Evolutionary conservation across 768 basidiomycete genomes (phyloP).

Genomic region (Boletus rubescentipes): DNA sequence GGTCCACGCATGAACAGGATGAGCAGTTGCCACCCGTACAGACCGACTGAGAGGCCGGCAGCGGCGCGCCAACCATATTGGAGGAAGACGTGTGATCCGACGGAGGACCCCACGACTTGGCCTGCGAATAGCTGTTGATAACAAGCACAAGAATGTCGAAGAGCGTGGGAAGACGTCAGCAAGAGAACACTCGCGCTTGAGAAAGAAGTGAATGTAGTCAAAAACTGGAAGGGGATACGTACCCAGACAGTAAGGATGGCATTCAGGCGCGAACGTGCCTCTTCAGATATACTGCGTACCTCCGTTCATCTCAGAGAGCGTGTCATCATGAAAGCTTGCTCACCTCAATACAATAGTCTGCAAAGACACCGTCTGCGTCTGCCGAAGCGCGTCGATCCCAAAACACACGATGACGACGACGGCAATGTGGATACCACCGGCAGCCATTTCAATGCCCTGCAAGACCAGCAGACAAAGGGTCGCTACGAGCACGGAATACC

Average conservation of each 20-base stretch:
- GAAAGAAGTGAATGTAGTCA: neutral
- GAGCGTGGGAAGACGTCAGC: neutral
- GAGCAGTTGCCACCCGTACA: conserved; percentile 34
- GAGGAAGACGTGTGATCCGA: conserved; percentile 43
- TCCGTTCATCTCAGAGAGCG: neutral
- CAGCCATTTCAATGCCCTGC: conserved; percentile 36
- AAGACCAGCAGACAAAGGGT: conserved; percentile 29
- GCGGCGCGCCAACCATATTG: conserved; percentile 39
- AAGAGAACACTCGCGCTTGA: neutral
- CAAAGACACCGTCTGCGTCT: conserved; percentile 39
- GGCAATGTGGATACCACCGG: conserved; percentile 37
- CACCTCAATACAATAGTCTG: conserved; percentile 28
- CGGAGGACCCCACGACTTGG: conserved; percentile 45
- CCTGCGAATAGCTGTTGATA: conserved; percentile 32
- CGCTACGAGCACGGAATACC: conserved; percentile 41
- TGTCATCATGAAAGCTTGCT: neutral
- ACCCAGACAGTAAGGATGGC: conserved; percentile 30
- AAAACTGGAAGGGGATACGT: conserved; percentile 1
- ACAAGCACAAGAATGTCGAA: neutral
- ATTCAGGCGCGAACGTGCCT: conserved; percentile 31
- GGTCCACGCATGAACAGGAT: conserved; percentile 41
- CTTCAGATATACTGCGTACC: conserved; percentile 26
- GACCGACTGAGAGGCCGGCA: conserved; percentile 33
- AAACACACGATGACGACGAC: conserved; percentile 42
- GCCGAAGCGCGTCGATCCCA: conserved; percentile 41